Conservation (phyloP, 2,329 filamentous ascomycete genomes). For the Cladosporium sp. region DNA sequence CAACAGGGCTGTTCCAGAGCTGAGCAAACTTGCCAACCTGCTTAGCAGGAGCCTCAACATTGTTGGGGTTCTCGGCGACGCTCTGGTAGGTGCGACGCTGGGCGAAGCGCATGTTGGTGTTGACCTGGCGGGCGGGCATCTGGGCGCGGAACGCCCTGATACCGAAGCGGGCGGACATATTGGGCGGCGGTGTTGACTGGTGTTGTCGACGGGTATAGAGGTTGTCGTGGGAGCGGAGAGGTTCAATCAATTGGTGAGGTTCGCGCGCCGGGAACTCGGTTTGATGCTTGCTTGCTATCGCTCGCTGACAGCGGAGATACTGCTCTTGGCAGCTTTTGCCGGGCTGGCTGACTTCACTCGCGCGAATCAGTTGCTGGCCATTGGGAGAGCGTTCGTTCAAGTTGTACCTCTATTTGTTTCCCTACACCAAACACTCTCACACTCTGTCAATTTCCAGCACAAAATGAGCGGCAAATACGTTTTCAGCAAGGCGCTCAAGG, state of each 20-base stretch:
- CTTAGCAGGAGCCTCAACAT: constrained; percentile 13
- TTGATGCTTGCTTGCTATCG: not conserved
- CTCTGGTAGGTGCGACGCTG: constrained; percentile 59
- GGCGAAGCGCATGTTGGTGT: constrained; percentile 35
- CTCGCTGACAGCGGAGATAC: not conserved
- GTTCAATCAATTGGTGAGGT: constrained; percentile 1
- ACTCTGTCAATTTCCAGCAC: not conserved
- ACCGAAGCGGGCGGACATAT: constrained; percentile 55
- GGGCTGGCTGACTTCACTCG: not conserved
- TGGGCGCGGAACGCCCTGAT: constrained; percentile 52
- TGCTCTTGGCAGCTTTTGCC: not conserved
- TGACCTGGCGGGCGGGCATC: constrained; percentile 47
- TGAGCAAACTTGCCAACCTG: constrained; percentile 57
- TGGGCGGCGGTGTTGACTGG: constrained; percentile 16
- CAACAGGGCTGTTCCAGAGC: constrained; percentile 54
- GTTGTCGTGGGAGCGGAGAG: not conserved
- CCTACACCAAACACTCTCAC: not conserved
- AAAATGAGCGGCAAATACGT: constrained; percentile 88
- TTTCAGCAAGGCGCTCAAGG: constrained; percentile 83
- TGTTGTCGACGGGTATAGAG: not conserved
- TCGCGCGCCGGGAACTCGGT: not conserved
- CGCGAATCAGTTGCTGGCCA: not conserved
- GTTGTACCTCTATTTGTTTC: not conserved
- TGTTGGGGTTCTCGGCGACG: constrained; percentile 51
- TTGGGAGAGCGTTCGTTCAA: not conserved